Evolutionary conservation across 2,329 filamentous ascomycete genomes (phyloP).

Genomic region (Aspergillus caelatus): DNA sequence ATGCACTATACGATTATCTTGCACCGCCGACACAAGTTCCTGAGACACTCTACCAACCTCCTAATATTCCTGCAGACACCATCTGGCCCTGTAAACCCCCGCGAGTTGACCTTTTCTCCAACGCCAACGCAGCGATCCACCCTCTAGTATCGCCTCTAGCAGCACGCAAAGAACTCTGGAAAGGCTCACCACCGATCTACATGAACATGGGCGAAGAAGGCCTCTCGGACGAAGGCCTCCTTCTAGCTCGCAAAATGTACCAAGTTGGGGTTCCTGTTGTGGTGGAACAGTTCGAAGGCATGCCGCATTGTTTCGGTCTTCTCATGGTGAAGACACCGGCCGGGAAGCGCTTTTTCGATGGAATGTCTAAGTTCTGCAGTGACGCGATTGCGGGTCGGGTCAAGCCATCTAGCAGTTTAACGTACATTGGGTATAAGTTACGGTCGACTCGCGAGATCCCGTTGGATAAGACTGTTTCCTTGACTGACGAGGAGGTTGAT

Average conservation of each 20-base stretch:
- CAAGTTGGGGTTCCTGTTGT: constrained; percentile 40
- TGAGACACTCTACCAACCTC: constrained; percentile 27
- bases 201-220: constrained; percentile 46
- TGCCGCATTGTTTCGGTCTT: constrained; percentile 58
- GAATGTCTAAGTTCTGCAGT: constrained; percentile 58
- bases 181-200: constrained; percentile 44
- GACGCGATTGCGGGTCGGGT: constrained; percentile 35
- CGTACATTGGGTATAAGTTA: constrained; percentile 35
- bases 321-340: constrained; percentile 54
- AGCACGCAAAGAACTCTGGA: constrained; percentile 41
- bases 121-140: constrained; percentile 41
- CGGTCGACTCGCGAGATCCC: constrained; percentile 31
- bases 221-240: constrained; percentile 44
- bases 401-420: constrained; percentile 31
- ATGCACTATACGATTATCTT: constrained; percentile 47
- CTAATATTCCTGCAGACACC: constrained; percentile 36
- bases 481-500: constrained; percentile 42
- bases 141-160: constrained; percentile 46
- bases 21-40: constrained; percentile 30
- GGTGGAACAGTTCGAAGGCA: constrained; percentile 48
- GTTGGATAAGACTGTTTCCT: constrained; percentile 34
- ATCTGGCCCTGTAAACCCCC: constrained; percentile 47
- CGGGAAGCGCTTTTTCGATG: constrained; percentile 56
- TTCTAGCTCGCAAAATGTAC: constrained; percentile 45
- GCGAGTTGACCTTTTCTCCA: constrained; percentile 46